A percentile compares a stretch with the other conserved stretches of the same genome.
Conservation (phyloP, 2,329 filamentous ascomycete species). For the Harringtonia aguacate region DNA sequence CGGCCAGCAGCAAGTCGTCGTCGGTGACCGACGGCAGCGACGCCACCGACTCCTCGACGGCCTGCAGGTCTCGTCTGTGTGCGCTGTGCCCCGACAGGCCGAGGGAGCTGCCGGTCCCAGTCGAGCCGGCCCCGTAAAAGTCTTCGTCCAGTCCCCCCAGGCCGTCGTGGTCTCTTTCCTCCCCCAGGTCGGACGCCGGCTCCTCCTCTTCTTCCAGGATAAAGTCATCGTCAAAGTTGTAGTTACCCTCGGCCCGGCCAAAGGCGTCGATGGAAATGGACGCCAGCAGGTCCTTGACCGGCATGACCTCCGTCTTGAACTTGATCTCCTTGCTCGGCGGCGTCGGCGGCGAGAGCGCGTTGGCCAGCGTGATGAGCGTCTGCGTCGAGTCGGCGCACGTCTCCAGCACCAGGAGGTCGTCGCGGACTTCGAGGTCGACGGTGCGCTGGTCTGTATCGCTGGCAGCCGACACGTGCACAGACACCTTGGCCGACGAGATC, state of each 20-base stretch:
- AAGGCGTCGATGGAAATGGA: conserved; percentile 87
- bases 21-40: conserved; percentile 10
- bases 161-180: too few species aligned
- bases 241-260: conserved; percentile 47
- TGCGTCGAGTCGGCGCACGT: conserved; percentile 96
- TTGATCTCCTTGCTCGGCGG: conserved; percentile 74
- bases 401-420: conserved; percentile 82
- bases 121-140: conserved; percentile 13
- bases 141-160: conserved; percentile 13
- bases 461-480: conserved; percentile 49
- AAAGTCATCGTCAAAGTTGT: conserved; percentile 54
- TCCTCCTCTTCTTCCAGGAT: conserved; percentile 33
- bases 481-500: conserved; percentile 68
- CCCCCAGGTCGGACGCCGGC: conserved; percentile 12
- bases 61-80: conserved; percentile 19
- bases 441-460: conserved; percentile 45
- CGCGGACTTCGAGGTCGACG: conserved; percentile 70
- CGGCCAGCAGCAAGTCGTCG: conserved; percentile 7
- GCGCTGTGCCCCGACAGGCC: conserved; percentile 36
- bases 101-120: conserved; percentile 17
- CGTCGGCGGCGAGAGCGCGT: conserved; percentile 71
- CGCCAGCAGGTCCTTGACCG: conserved; percentile 76
- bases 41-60: conserved; percentile 8
- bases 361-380: conserved; percentile 70
- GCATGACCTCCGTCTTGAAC: conserved; percentile 78